phyloP scores from a whole-genome alignment of 495 filamentous ascomycete species.

The Peziza echinospora region DNA sequence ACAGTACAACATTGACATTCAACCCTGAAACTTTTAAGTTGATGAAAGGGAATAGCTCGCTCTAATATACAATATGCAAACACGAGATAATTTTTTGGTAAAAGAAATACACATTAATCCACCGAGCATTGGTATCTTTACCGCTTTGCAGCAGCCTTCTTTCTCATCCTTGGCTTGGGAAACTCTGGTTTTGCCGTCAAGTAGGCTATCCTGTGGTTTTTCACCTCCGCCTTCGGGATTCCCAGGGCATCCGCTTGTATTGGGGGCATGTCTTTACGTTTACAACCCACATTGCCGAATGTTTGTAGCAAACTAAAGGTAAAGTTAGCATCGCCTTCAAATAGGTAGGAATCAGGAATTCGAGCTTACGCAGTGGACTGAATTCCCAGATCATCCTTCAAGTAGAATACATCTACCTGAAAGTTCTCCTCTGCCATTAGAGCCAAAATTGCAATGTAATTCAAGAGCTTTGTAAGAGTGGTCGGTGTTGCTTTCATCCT shows the following conservation, averaged over 20 bases:
- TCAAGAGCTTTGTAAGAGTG: slow-evolving; percentile 15
- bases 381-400: slow-evolving; percentile 58
- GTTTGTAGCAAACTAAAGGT: slow-evolving; percentile 32
- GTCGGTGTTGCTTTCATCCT: slow-evolving; percentile 9
- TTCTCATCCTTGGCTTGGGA: slow-evolving; percentile 33
- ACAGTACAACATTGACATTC: too few relatives aligned
- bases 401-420: slow-evolving; percentile 49
- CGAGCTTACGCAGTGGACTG: slow-evolving; percentile 35
- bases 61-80: not conserved
- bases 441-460: slow-evolving; percentile 15
- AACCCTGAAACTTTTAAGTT: not conserved
- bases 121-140: not conserved
- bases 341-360: not conserved
- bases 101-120: not conserved
- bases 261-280: slow-evolving; percentile 28
- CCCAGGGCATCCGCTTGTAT: slow-evolving; percentile 26
- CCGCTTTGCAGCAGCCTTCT: not conserved
- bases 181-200: slow-evolving; percentile 66
- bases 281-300: slow-evolving; percentile 68
- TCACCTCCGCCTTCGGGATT: slow-evolving; percentile 38
- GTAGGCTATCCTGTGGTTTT: slow-evolving; percentile 39
- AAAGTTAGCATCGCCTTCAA: slow-evolving; percentile 9
- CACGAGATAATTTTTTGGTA: not conserved
- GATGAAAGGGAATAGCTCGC: not conserved
- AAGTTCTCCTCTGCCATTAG: slow-evolving; percentile 49